These are phyloP conservation scores for Thymus quinquecostatus DNA, from an alignment of 257 asterid genomes.

Conservation along the genomic window DNA sequence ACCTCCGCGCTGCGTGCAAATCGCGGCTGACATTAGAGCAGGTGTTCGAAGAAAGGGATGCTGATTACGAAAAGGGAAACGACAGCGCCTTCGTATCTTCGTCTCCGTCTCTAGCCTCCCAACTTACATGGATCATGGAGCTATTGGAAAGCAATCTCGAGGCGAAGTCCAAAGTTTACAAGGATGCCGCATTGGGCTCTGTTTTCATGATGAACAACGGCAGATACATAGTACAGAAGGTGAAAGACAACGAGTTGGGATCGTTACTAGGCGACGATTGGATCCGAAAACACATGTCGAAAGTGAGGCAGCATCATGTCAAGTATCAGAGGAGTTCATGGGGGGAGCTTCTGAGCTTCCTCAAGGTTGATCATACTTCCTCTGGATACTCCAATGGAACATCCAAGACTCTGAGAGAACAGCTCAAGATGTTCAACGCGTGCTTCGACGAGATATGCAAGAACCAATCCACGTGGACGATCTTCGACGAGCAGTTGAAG, in stretches of 20 bases:
- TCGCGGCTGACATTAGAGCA: constrained; percentile 70
- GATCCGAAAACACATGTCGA: constrained; percentile 68
- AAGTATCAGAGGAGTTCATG: constrained; percentile 78
- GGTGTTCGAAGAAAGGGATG: constrained; percentile 62
- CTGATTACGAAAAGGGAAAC: constrained; percentile 52
- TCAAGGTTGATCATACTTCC: constrained; percentile 53
- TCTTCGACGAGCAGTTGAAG: constrained; percentile 69
- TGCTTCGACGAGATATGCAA: constrained; percentile 71
- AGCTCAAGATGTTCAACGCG: constrained; percentile 66
- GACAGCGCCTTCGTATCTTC: constrained; percentile 27
- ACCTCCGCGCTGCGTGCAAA: constrained; percentile 78
- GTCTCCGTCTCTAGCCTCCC: constrained; percentile 40
- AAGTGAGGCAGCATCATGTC: constrained; percentile 65
- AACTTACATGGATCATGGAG: constrained; percentile 77
- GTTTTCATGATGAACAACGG: constrained; percentile 89
- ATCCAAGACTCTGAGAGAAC: constrained; percentile 63
- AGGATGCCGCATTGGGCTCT: constrained; percentile 65
- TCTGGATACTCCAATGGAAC: constrained; percentile 52
- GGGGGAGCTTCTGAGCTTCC: constrained; percentile 65
- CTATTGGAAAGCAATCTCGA: constrained; percentile 77
- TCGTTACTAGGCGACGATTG: constrained; percentile 77
- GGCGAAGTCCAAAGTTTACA: constrained; percentile 69
- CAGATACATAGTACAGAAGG: constrained; percentile 83
- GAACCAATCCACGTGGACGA: constrained; percentile 69
- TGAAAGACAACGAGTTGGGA: constrained; percentile 68